Conservation (phyloP, 2,329 filamentous ascomycete genomes). For the Didymella arachidicola region DNA sequence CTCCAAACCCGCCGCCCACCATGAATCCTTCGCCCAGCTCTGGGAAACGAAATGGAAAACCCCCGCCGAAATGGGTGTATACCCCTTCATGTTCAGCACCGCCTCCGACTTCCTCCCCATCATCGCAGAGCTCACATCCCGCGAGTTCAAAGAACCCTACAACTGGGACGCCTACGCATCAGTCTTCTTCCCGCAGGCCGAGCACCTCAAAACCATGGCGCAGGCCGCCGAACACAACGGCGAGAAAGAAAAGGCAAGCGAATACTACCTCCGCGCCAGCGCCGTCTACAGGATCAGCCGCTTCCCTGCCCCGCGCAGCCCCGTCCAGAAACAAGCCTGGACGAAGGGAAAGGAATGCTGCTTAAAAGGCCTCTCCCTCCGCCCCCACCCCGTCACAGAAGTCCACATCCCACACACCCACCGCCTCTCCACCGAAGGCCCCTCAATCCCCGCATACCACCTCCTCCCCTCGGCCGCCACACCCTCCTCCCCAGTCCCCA, state of each 20-base stretch:
- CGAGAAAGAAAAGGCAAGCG: slow-evolving; percentile 63
- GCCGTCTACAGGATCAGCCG: slow-evolving; percentile 76
- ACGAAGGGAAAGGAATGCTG: slow-evolving; percentile 70
- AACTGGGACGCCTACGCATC: slow-evolving; percentile 69
- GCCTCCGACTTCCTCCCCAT: slow-evolving; percentile 74
- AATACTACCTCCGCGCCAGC: slow-evolving; percentile 63
- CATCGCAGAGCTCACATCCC: slow-evolving; percentile 68
- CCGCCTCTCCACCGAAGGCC: slow-evolving; percentile 60
- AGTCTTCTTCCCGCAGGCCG: slow-evolving; percentile 66
- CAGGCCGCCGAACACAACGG: slow-evolving; percentile 59
- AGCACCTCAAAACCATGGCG: slow-evolving; percentile 63
- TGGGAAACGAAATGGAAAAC: slow-evolving; percentile 82
- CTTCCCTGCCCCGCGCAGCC: slow-evolving; percentile 65
- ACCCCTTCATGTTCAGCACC: slow-evolving; percentile 77
- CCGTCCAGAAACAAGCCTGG: slow-evolving; percentile 68
- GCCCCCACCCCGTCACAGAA: slow-evolving; percentile 66
- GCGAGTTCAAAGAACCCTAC: slow-evolving; percentile 70
- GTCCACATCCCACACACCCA: slow-evolving; percentile 67
- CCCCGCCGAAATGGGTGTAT: slow-evolving; percentile 69
- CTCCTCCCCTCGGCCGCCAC: slow-evolving; percentile 62
- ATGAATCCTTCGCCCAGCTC: slow-evolving; percentile 57
- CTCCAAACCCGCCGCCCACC: slow-evolving; percentile 53
- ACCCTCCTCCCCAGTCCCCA: slow-evolving; percentile 60
- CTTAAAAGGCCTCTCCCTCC: slow-evolving; percentile 59
- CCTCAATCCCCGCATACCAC: slow-evolving; percentile 69